A percentile compares a stretch with the other conserved stretches of the same genome.
Conservation (phyloP, 257 asterid species). For the Plantago major region DNA sequence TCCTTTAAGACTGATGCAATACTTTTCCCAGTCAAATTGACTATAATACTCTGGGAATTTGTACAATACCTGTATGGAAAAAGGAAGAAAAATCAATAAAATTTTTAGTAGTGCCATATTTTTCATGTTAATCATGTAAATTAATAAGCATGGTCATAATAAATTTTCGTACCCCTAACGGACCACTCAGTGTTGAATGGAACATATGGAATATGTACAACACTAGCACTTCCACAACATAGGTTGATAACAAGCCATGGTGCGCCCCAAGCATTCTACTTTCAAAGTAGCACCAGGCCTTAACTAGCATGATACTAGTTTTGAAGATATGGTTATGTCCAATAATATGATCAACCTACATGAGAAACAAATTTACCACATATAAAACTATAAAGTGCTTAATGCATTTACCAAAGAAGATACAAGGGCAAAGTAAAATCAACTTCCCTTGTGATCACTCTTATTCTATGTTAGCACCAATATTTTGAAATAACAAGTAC, state of each 20-base stretch:
- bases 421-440: no score
- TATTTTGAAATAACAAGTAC: neutral
- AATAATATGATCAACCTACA: constrained; percentile 46
- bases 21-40: constrained; percentile 79
- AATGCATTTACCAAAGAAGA: no score
- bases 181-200: constrained; percentile 38
- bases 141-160: constrained; percentile 8
- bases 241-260: constrained; percentile 51
- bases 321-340: constrained; percentile 50
- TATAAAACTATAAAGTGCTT: no score
- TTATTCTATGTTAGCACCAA: neutral
- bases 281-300: constrained; percentile 54
- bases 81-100: constrained; percentile 14
- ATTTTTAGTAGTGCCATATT: constrained; percentile 14
- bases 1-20: constrained; percentile 71
- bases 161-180: constrained; percentile 32
- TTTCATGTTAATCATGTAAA: constrained; percentile 1
- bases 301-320: constrained; percentile 42
- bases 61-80: constrained; percentile 53
- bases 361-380: neutral
- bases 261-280: constrained; percentile 57
- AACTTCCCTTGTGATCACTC: no score
- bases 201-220: constrained; percentile 42
- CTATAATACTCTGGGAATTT: constrained; percentile 71
- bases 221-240: constrained; percentile 47